Evolutionary conservation across 1,284 basidiomycete genomes (phyloP).

Genomic region (Leccinum cinnamomeum): DNA sequence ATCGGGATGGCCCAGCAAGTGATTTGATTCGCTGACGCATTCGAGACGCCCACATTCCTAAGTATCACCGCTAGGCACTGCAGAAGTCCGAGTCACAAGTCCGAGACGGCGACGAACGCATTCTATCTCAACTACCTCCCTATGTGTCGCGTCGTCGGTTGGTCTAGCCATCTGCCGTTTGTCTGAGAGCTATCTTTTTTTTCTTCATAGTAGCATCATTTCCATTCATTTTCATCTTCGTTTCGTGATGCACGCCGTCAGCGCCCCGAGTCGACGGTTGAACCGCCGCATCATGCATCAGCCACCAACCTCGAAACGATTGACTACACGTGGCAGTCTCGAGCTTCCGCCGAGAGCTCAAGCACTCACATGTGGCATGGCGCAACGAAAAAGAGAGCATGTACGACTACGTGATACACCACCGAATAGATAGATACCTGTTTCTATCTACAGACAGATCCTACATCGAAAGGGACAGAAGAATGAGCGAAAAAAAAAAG

Average conservation of each 20-base stretch:
- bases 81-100: not conserved
- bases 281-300: not conserved
- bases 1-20: not conserved
- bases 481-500: not conserved
- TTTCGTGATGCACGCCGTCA: not conserved
- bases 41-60: not conserved
- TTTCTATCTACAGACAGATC: not conserved
- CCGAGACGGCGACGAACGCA: not conserved
- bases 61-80: not conserved
- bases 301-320: not conserved
- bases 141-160: not conserved
- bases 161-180: not conserved
- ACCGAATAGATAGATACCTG: not conserved
- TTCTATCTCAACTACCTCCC: not conserved
- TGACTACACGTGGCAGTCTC: not conserved
- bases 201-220: not conserved
- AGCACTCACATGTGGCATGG: not conserved
- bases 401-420: not conserved
- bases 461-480: not conserved
- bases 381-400: not conserved
- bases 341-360: not conserved
- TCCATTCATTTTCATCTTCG: not conserved
- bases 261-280: not conserved
- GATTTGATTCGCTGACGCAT: not conserved
- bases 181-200: not conserved